Base-by-base conservation (phyloP, 2,329 filamentous ascomycete species). In the Basipetospora chlamydospora region DNA sequence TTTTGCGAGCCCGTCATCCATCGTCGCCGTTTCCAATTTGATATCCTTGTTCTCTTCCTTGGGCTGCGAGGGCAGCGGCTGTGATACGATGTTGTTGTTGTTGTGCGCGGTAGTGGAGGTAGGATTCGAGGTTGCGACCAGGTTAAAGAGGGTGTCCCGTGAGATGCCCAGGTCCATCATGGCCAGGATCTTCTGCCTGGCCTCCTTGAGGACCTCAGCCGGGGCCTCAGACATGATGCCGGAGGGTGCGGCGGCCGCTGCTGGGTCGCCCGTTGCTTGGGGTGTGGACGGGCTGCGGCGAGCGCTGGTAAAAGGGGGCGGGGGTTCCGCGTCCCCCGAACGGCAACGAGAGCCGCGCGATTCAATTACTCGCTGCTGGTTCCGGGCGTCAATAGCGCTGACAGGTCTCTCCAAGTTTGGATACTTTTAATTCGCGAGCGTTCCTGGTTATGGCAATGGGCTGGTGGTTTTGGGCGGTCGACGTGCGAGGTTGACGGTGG, bases 131-230 rank as follows among this genome's bases (percentile, higher is more conserved):
- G 37, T 35, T 10, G 26, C 37, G 18, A 44, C 44, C 32, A 49
- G 41, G 28, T 47, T 42, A 7, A 49, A 20, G 39, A 50, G 35
- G 51, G 55, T 44, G 50, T 63, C 60, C 45, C 56, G 59, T 35
- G 60, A 63, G 8, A 64, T 46, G 30, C 60, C 60, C 12, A 59
- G 60, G 41, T 63, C 60, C 43, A 64, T 64, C 43, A 64, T 48
- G 31, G 56, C 56, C 49, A 64, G 59, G 6, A 64, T 54, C 39
- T 62, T 63, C 46, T 61, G 60, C 31, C 60, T 51, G 30, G 60
- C 60, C 47, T 64, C 60, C 15, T 55, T 58, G 38, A 64, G 53
- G 37, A 63, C 56, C 50, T 64, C 56, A 42, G 61, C 58, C 12
- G 60, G 53, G 16, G 54, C 57, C 28, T 57, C 47, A 28, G 15